Evolutionary conservation across 139 green algal genomes (phyloP), one percentile per base, ranked within the genome.

Genomic region (Diplosphaera chodatii): DNA sequence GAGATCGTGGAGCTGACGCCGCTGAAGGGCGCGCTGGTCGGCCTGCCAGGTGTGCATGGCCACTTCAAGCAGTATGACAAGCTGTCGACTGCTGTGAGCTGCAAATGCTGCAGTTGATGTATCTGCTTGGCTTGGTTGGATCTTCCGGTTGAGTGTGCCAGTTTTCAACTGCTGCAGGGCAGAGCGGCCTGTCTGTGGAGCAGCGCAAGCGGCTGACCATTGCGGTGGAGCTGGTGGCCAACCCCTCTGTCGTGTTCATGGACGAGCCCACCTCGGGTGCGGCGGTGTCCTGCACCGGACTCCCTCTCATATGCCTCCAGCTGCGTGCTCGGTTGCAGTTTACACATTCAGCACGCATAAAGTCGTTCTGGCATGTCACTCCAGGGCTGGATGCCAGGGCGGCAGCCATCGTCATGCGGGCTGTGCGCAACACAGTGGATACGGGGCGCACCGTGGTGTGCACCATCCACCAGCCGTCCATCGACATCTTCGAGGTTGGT

Each of bases 381-480:
- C n/a, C 77, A 80, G 92, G 93, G 25, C 85, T 98, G 75, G 91
- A 97, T 67, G 86, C 88, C 1, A 77, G 88, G 23, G 88, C 93
- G 1, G 93, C 93, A 3, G 81, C 89, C 55, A 89, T 94, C n/a
- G 93, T 98, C 1, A 94, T 98, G 81, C 76, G 80, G 8, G 81
- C 87, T 0, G 85, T 98, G 37, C 77, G 85, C 33, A 96, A 95
- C 73, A 87, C 95, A 21, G 89, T 83, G 6, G 65, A 82, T 55
- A 88, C 80, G 16, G 86, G 88, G 25, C 71, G 74, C 23, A 80
- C 74, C 1, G 74, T 83, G 21, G 78, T 82, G 48, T 89, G 84
- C 78, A 83, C 78, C 66, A 82, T 82, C 40, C 77, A 82, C 66
- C 91, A 97, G 75, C 91, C 91, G 21, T 75, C 67, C 32, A 40